Evolutionary conservation across 768 basidiomycete genomes (phyloP).

Genomic region (Pleurotus platypus): DNA sequence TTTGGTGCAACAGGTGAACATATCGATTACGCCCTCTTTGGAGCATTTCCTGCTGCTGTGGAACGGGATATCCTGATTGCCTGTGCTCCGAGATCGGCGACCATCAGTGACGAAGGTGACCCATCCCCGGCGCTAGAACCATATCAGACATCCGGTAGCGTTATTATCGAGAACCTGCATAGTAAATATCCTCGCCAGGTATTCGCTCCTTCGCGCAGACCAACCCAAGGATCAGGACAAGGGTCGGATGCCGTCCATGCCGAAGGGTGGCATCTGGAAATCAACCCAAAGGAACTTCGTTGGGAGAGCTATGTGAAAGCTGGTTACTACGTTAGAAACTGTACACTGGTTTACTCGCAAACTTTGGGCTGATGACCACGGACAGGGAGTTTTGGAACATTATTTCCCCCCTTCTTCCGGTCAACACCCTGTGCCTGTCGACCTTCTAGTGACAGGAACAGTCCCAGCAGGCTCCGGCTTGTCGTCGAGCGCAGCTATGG

Average conservation of each 20-base stretch:
- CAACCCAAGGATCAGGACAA: not conserved
- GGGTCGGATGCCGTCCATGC: constrained; percentile 34
- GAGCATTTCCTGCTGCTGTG: constrained; percentile 81
- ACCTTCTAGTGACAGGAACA: constrained; percentile 74
- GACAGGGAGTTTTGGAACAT: constrained; percentile 63
- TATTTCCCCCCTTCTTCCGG: constrained; percentile 38
- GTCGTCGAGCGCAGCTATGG: constrained; percentile 87
- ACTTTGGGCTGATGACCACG: not conserved
- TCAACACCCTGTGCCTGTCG: constrained; percentile 52
- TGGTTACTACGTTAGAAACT: constrained; percentile 67
- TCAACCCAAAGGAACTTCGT: constrained; percentile 61
- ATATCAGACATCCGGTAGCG: constrained; percentile 42
- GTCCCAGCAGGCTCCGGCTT: constrained; percentile 87
- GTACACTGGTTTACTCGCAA: not conserved
- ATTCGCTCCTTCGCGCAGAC: constrained; percentile 50
- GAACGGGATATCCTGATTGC: constrained; percentile 84
- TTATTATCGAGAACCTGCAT: constrained; percentile 61
- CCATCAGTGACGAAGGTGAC: constrained; percentile 10
- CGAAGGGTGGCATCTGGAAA: constrained; percentile 71
- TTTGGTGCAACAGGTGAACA: constrained; percentile 56
- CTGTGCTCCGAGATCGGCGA: constrained; percentile 41
- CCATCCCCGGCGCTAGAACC: constrained; percentile 18
- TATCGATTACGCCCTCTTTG: constrained; percentile 82
- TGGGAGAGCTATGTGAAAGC: constrained; percentile 92
- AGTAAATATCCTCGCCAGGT: constrained; percentile 53